These are phyloP conservation scores for Botrytis porri DNA, from an alignment of 2,329 filamentous ascomycete genomes.

Conservation along the genomic window DNA sequence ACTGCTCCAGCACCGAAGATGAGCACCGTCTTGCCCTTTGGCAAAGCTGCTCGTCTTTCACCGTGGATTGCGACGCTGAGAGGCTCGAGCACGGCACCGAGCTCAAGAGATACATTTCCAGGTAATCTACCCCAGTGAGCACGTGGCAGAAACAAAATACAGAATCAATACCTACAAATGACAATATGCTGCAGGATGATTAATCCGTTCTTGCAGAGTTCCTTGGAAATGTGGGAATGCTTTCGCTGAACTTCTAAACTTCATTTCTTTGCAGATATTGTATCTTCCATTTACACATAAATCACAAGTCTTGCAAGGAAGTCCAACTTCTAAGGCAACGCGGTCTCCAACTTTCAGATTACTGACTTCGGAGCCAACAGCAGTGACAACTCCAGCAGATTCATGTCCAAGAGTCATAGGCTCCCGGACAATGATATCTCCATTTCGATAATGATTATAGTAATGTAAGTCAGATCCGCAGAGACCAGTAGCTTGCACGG, in stretches of 20 bases:
- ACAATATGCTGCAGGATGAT: conserved; percentile 93
- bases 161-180: conserved; percentile 57
- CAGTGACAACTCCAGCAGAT: conserved; percentile 79
- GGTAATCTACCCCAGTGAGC: conserved; percentile 32
- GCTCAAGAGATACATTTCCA: conserved; percentile 80
- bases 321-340: conserved; percentile 89
- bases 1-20: conserved; percentile 94
- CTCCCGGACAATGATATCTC: conserved; percentile 86
- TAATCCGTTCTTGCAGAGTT: conserved; percentile 51
- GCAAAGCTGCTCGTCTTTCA: conserved; percentile 74
- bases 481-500: conserved; percentile 90
- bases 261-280: conserved; percentile 75
- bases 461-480: conserved; percentile 98
- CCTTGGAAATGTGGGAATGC: conserved; percentile 39
- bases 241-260: conserved; percentile 40
- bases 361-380: conserved; percentile 75
- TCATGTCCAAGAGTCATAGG: conserved; percentile 94
- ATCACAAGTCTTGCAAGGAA: conserved; percentile 87
- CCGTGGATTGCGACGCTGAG: conserved; percentile 86
- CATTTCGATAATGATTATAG: conserved; percentile 93
- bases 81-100: conserved; percentile 88
- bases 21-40: conserved; percentile 77
- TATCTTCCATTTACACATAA: conserved; percentile 87
- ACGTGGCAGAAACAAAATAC: neutral
- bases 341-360: conserved; percentile 79